phyloP scores from a whole-genome alignment of 163 green algal genomes.

The Coccomyxa subellipsoidea region DNA sequence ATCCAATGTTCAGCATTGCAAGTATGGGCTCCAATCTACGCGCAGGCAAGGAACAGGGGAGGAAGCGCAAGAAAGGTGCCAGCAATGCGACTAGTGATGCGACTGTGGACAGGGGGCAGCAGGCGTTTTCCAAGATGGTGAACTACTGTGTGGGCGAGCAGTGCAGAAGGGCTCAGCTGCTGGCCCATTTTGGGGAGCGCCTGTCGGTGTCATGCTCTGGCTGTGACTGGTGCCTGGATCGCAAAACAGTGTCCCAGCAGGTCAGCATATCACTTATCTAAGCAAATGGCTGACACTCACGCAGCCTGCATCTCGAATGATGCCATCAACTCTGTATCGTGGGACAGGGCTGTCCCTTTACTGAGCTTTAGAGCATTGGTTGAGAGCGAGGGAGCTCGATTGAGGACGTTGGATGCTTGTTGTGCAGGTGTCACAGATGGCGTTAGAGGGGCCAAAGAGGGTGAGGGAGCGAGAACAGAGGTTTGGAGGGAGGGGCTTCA shows the following conservation, averaged over 20 bases:
- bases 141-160: conserved; percentile 20
- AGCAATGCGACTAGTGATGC: background rate
- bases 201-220: background rate
- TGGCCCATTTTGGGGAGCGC: conserved; percentile 45
- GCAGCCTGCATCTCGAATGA: background rate
- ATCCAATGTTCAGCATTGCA: no score
- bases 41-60: conserved; percentile 9
- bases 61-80: conserved; percentile 15
- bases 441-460: background rate
- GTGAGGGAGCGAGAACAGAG: background rate
- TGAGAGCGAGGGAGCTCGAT: background rate
- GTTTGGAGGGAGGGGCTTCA: background rate
- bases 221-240: conserved; percentile 5
- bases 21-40: background rate
- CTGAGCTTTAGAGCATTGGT: background rate
- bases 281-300: background rate
- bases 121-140: conserved; percentile 29
- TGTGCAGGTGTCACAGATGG: background rate
- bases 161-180: conserved; percentile 35
- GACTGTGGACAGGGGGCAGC: background rate
- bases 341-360: background rate
- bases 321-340: background rate
- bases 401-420: background rate
- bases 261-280: background rate
- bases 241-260: background rate